A percentile compares a stretch with the other conserved stretches of the same genome.
Evolutionary conservation across 2,329 filamentous ascomycete genomes (phyloP).

Genomic region (Neopestalotiopsis sp.): DNA sequence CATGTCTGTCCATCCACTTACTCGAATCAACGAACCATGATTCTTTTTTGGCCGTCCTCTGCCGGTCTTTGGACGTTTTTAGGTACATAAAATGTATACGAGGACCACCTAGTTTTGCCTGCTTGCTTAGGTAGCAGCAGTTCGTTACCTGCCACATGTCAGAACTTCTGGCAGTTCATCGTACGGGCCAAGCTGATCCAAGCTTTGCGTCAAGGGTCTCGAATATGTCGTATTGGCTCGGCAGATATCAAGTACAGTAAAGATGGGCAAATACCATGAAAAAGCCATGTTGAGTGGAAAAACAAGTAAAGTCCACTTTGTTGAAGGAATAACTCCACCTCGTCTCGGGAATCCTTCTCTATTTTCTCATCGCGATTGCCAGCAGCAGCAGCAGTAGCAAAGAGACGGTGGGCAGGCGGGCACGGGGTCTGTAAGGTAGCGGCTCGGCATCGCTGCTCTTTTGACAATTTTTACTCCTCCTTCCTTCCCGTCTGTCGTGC

Average conservation of each 20-base stretch:
- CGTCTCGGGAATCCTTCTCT: background rate
- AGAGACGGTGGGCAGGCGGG: background rate
- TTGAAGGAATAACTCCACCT: background rate
- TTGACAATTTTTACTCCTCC: background rate
- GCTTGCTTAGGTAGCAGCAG: too few species aligned
- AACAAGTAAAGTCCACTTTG: background rate
- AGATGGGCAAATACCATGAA: background rate
- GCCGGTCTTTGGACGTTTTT: background rate
- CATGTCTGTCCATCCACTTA: too few species aligned
- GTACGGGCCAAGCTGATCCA: background rate
- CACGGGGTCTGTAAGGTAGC: background rate
- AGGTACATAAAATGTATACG: background rate
- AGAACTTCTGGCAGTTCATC: background rate
- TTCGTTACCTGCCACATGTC: background rate
- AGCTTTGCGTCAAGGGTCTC: background rate
- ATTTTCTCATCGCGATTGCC: background rate
- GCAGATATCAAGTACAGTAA: background rate
- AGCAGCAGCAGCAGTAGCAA: background rate
- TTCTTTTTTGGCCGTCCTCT: background rate
- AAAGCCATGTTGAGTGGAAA: background rate
- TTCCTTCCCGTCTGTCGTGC: background rate
- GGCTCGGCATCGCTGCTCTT: background rate
- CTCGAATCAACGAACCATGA: too few species aligned
- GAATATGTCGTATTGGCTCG: background rate
- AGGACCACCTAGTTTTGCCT: background rate